Evolutionary conservation across 2,329 filamentous ascomycete genomes (phyloP).

Genomic region (Elsinoe australis): DNA sequence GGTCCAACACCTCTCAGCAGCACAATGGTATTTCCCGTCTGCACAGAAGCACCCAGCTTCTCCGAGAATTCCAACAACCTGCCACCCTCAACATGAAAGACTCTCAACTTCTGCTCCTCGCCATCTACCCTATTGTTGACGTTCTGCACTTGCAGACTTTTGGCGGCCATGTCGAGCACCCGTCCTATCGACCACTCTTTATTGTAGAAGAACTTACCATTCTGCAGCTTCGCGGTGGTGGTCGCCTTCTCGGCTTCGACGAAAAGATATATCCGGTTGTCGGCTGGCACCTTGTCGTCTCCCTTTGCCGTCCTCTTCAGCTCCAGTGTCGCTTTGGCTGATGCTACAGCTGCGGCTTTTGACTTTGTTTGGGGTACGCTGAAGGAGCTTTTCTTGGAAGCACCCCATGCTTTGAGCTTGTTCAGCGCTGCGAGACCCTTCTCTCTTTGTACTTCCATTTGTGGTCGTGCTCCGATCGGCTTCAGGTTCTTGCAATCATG

Average conservation of each 20-base stretch:
- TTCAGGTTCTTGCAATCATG: slow-evolving; percentile 74
- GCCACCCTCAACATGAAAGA: slow-evolving; percentile 91
- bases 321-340: slow-evolving; percentile 61
- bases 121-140: slow-evolving; percentile 69
- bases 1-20: slow-evolving; percentile 76
- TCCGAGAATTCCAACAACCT: slow-evolving; percentile 79
- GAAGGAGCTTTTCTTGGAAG: slow-evolving; percentile 47
- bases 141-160: slow-evolving; percentile 70
- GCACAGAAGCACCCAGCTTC: slow-evolving; percentile 65
- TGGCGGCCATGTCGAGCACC: slow-evolving; percentile 70
- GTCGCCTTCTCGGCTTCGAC: slow-evolving; percentile 87
- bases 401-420: slow-evolving; percentile 71
- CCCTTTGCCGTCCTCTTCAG: slow-evolving; percentile 87
- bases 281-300: slow-evolving; percentile 67
- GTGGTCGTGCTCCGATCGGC: slow-evolving; percentile 48
- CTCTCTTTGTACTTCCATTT: slow-evolving; percentile 45
- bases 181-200: slow-evolving; percentile 82
- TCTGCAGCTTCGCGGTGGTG: slow-evolving; percentile 72
- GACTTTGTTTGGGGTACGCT: slow-evolving; percentile 45
- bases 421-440: slow-evolving; percentile 67
- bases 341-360: slow-evolving; percentile 51
- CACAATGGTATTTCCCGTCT: slow-evolving; percentile 83
- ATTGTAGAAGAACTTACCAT: slow-evolving; percentile 44
- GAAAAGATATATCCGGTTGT: slow-evolving; percentile 84
- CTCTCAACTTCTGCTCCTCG: slow-evolving; percentile 70